Evolutionary conservation across 495 filamentous ascomycete species (phyloP), one percentile per base, ranked within the genome.

Genomic region (Rostrohypoxylon terebratum): DNA sequence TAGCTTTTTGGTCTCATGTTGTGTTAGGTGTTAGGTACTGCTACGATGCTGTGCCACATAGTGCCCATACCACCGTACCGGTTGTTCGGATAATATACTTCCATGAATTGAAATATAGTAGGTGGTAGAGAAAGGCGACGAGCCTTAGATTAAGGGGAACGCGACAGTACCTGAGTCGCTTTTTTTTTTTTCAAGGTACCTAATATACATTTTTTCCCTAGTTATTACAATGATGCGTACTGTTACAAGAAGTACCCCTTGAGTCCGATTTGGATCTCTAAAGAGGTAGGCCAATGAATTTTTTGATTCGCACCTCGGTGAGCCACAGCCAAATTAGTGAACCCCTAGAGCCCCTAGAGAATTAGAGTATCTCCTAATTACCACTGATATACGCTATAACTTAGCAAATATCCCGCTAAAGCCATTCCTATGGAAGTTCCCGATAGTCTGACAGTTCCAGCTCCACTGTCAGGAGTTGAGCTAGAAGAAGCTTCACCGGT

Each of bases 11-110:
- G 13, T 28, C 48, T n/a, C 3, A 31, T 14, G 23, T 5, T 6
- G 23, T 28, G 48, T 13, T 31, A 28, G 21, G 47, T n/a, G n/a
- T n/a, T n/a, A n/a, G n/a, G n/a, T n/a, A 6, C 28, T 48, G 45
- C 4, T 9, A 4, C 28, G 28, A 48, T 16, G 18, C 8, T 18
- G 16, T 10, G 42, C 42, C 42, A 18, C 16, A 21, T 18, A 20
- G 16, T 48, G 28, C 28, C 7, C 16, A 9, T 48, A 3, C 10
- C 48, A 53, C 23, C 11, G 13, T 53, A 14, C 21, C 48, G 11
- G 23, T 31, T 31, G n/a, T 53, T 53, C 14, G 48, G 48, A 53
- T 53, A 53, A 25, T 23, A 53, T 53, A 53, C 28, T 28, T 28
- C 28, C 28, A 28, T 28, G 28, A 28, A 28, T 28, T 28, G 6